phyloP scores from a whole-genome alignment of 176 grass and related monocot species.

The Elaeis guineensis region DNA sequence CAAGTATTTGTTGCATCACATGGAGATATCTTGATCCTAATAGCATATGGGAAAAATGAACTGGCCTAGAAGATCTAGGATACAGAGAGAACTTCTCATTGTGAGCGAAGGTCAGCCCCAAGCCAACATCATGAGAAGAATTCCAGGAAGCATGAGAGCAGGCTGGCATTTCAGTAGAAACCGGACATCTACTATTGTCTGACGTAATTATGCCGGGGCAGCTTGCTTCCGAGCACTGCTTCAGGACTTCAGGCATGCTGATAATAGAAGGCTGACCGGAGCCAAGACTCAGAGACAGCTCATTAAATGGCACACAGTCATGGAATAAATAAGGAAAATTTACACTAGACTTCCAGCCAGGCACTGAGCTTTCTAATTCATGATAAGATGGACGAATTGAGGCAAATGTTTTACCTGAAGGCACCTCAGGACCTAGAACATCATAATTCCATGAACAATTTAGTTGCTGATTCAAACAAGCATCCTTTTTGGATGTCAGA shows the following conservation, averaged over 20 bases:
- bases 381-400: slow-evolving; percentile 17
- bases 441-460: slow-evolving; percentile 14
- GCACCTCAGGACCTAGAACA: not conserved
- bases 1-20: slow-evolving; percentile 46
- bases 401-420: not conserved
- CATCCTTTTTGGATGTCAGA: slow-evolving; percentile 18
- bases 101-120: not conserved
- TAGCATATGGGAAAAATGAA: slow-evolving; percentile 31
- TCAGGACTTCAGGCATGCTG: slow-evolving; percentile 20
- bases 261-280: slow-evolving; percentile 23
- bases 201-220: slow-evolving; percentile 39
- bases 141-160: not conserved
- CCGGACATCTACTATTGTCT: slow-evolving; percentile 1
- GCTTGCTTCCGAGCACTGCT: slow-evolving; percentile 45
- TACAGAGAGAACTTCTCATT: slow-evolving; percentile 1
- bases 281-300: slow-evolving; percentile 48
- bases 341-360: slow-evolving; percentile 19
- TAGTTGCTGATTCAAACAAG: not conserved
- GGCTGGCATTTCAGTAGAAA: not conserved
- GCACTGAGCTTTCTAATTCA: slow-evolving; percentile 10
- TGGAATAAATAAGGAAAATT: slow-evolving; percentile 18
- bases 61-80: slow-evolving; percentile 11
- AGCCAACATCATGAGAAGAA: not conserved
- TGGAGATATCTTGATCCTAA: slow-evolving; percentile 51
- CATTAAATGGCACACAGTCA: slow-evolving; percentile 27